phyloP scores from a whole-genome alignment of 73 alveolate species.

The Tetrahymena malaccensis region DNA sequence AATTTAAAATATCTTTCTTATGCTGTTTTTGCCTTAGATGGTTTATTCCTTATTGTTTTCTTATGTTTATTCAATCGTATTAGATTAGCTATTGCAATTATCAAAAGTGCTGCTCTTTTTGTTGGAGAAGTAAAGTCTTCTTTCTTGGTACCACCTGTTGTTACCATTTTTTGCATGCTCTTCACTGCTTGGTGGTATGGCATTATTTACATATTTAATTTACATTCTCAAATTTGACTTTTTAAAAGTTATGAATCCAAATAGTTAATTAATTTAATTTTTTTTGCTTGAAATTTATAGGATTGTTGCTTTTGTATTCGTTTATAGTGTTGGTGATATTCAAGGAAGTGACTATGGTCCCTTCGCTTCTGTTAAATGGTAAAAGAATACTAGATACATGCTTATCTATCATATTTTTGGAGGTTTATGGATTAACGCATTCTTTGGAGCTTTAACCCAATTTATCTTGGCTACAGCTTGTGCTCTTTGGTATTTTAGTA shows the following conservation, averaged over 20 bases:
- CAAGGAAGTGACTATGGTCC: conserved; percentile 52
- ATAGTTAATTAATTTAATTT: neutral
- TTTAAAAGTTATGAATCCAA: too few relatives aligned
- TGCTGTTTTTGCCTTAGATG: conserved; percentile 45
- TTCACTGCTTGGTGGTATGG: conserved; percentile 75
- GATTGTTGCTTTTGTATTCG: conserved; percentile 62
- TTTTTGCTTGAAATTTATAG: neutral
- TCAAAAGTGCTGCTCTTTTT: conserved; percentile 87
- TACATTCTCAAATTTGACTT: too few relatives aligned
- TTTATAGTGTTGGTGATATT: conserved; percentile 83
- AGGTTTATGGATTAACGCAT: conserved; percentile 34
- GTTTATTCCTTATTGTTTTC: conserved; percentile 51
- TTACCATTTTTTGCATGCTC: conserved; percentile 53
- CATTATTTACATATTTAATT: neutral
- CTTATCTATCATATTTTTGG: conserved; percentile 56
- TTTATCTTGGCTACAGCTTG: conserved; percentile 21
- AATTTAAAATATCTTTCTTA: conserved; percentile 6
- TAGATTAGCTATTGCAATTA: conserved; percentile 83
- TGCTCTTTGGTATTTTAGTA: conserved; percentile 8
- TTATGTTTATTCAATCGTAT: conserved; percentile 84
- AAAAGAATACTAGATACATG: conserved; percentile 68
- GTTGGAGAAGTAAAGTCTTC: conserved; percentile 59
- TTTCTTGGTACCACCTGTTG: conserved; percentile 82
- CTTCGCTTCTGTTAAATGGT: conserved; percentile 87
- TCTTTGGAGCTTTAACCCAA: neutral